These are phyloP conservation scores for Geotrichum phurueaensis DNA, from an alignment of 1,139 yeast genomes.

Conservation along the genomic window DNA sequence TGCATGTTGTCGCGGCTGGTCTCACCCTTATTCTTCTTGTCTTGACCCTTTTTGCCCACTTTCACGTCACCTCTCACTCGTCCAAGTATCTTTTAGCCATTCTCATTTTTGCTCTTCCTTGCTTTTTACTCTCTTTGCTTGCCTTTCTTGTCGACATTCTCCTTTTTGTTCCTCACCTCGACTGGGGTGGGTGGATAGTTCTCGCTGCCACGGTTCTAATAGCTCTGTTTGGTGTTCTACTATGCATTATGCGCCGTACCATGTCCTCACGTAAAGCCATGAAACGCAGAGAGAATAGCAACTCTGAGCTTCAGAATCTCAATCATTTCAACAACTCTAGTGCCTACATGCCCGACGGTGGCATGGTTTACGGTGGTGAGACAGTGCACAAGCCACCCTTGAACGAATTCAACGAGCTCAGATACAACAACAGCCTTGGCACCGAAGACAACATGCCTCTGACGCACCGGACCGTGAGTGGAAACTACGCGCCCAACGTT, in stretches of 20 bases:
- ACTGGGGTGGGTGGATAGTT: slow-evolving; percentile 52
- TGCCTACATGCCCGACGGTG: slow-evolving; percentile 13
- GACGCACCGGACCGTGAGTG: slow-evolving; percentile 9
- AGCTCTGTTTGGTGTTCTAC: slow-evolving; percentile 38
- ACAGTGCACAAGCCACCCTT: slow-evolving; percentile 3
- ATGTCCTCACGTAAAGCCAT: slow-evolving; percentile 44
- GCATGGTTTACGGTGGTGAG: slow-evolving; percentile 9
- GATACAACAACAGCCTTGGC: slow-evolving; percentile 19
- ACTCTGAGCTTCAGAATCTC: slow-evolving; percentile 26
- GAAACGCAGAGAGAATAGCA: slow-evolving; percentile 28
- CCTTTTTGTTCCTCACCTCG: slow-evolving; percentile 47
- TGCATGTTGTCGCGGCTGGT: slow-evolving; percentile 80
- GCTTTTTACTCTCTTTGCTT: slow-evolving; percentile 45
- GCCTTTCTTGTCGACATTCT: slow-evolving; percentile 52
- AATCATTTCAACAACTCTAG: slow-evolving; percentile 14
- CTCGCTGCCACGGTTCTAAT: slow-evolving; percentile 43
- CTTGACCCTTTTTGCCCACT: slow-evolving; percentile 38
- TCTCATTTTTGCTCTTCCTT: slow-evolving; percentile 42
- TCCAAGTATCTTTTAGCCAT: slow-evolving; percentile 36
- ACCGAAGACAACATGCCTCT: slow-evolving; percentile 21
- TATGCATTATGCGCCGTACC: slow-evolving; percentile 50
- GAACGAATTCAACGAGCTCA: slow-evolving; percentile 23
- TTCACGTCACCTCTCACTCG: slow-evolving; percentile 37
- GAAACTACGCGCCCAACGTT: slow-evolving; percentile 8
- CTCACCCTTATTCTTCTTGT: slow-evolving; percentile 50